Percentiles rank a stretch among this genome's conserved stretches.
These are phyloP conservation scores for Ramichloridium luteum DNA, from an alignment of 2,329 filamentous ascomycete genomes.

Conservation along the genomic window DNA sequence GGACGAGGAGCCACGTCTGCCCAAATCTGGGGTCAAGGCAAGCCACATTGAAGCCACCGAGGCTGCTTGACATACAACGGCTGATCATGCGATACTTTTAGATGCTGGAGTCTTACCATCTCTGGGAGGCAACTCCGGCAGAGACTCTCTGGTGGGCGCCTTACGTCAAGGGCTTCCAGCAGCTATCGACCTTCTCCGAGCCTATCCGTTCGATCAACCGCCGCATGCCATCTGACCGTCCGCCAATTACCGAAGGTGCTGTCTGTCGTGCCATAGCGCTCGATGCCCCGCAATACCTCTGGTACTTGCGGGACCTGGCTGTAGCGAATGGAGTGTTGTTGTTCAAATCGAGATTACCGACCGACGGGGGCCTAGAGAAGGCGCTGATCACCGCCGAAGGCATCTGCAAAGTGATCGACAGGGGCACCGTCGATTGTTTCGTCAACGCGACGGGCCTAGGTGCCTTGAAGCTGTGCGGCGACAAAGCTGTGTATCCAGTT, in stretches of 20 bases:
- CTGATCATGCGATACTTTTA: constrained; percentile 5
- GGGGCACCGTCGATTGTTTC: constrained; percentile 18
- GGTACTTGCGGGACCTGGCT: constrained; percentile 24
- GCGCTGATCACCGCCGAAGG: constrained; percentile 21
- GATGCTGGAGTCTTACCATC: constrained; percentile 18
- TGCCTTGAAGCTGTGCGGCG: constrained; percentile 26
- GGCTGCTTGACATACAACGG: no score
- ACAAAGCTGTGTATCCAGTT: constrained; percentile 29
- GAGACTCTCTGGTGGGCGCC: constrained; percentile 29
- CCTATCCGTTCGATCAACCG: constrained; percentile 15
- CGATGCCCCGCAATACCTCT: constrained; percentile 28
- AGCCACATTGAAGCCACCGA: no score
- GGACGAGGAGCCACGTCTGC: constrained; percentile 15
- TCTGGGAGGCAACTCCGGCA: constrained; percentile 17
- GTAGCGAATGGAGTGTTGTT: constrained; percentile 16
- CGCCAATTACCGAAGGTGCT: constrained; percentile 17
- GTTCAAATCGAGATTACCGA: constrained; percentile 22
- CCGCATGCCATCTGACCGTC: constrained; percentile 12
- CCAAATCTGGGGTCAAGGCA: constrained; percentile 18
- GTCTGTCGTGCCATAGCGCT: constrained; percentile 27
- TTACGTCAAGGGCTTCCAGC: constrained; percentile 25
- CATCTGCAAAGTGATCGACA: constrained; percentile 7
- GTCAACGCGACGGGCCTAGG: constrained; percentile 35
- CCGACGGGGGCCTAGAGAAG: constrained; percentile 16
- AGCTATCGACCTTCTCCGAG: constrained; percentile 10